Evolutionary conservation across 2,329 filamentous ascomycete genomes (phyloP).

Genomic region (Decorospora gaudefroyi): DNA sequence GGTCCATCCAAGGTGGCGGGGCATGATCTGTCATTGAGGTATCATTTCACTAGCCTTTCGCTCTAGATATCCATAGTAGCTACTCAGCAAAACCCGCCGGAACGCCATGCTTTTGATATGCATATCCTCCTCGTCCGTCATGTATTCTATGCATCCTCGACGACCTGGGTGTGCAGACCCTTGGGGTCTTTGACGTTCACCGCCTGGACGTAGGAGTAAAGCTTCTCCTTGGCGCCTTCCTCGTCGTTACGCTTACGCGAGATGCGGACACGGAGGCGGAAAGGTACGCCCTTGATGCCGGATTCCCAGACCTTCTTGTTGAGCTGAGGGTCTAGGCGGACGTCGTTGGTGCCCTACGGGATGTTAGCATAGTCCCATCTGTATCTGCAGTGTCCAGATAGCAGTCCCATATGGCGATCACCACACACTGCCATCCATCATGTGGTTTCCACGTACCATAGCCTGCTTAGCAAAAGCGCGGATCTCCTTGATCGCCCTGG

Average conservation of each 20-base stretch:
- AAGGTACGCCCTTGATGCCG: conserved; percentile 98
- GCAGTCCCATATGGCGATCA: background rate
- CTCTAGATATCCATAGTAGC: conserved; percentile 33
- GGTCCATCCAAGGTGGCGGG: conserved; percentile 28
- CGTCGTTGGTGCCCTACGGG: conserved; percentile 85
- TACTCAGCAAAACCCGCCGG: conserved; percentile 43
- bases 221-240: conserved; percentile 99
- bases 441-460: conserved; percentile 74
- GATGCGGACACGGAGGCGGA: conserved; percentile 96
- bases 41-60: conserved; percentile 46
- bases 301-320: conserved; percentile 99
- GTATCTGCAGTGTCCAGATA: background rate
- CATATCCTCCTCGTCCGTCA: conserved; percentile 26
- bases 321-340: conserved; percentile 96
- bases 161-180: conserved; percentile 90
- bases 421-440: background rate
- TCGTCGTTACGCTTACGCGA: conserved; percentile 99
- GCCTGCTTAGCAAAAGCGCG: conserved; percentile 87
- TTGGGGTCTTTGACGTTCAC: conserved; percentile 99
- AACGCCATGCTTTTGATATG: conserved; percentile 45
- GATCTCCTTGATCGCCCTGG: conserved; percentile 99
- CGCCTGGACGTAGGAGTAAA: conserved; percentile 99
- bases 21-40: conserved; percentile 44
- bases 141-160: conserved; percentile 64
- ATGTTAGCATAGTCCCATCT: conserved; percentile 19